A percentile compares a stretch with the other conserved stretches of the same genome.
phyloP scores from a whole-genome alignment of 805 yeast species.

The Zygosaccharomyces rouxii region DNA sequence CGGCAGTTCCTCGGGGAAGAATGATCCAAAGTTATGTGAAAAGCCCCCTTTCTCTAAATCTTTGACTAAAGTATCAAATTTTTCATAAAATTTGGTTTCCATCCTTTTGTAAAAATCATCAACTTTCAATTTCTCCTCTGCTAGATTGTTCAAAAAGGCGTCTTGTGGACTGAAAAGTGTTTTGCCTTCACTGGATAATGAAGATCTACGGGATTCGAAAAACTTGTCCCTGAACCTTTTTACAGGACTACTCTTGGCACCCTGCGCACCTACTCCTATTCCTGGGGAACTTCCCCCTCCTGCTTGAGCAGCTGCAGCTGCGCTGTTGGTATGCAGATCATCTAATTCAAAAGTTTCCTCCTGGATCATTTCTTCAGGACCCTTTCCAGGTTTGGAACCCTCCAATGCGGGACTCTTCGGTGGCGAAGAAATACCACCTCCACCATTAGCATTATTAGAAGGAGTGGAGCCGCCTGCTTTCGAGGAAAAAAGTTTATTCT shows the following conservation, averaged over 20 bases:
- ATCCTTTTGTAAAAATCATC: slow-evolving; percentile 47
- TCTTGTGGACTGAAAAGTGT: slow-evolving; percentile 37
- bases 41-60: slow-evolving; percentile 44
- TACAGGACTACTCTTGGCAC: slow-evolving; percentile 10
- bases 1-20: slow-evolving; percentile 3
- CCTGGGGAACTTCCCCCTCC: slow-evolving; percentile 6
- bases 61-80: slow-evolving; percentile 43
- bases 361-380: slow-evolving; percentile 8
- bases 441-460: slow-evolving; percentile 1
- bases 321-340: slow-evolving; percentile 4
- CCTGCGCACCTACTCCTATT: neutral
- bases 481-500: slow-evolving; percentile 12
- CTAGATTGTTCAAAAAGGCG: slow-evolving; percentile 44
- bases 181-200: slow-evolving; percentile 25
- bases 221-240: slow-evolving; percentile 17
- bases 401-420: neutral
- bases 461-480: neutral
- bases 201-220: slow-evolving; percentile 16
- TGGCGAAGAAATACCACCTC: neutral
- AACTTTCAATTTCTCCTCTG: slow-evolving; percentile 48
- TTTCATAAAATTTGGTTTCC: slow-evolving; percentile 44
- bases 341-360: slow-evolving; percentile 16
- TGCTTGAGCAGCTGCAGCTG: slow-evolving; percentile 5
- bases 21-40: slow-evolving; percentile 1
- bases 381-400: neutral